phyloP scores from a whole-genome alignment of 1,284 basidiomycete genomes.

The Heimioporus punctisporus region DNA sequence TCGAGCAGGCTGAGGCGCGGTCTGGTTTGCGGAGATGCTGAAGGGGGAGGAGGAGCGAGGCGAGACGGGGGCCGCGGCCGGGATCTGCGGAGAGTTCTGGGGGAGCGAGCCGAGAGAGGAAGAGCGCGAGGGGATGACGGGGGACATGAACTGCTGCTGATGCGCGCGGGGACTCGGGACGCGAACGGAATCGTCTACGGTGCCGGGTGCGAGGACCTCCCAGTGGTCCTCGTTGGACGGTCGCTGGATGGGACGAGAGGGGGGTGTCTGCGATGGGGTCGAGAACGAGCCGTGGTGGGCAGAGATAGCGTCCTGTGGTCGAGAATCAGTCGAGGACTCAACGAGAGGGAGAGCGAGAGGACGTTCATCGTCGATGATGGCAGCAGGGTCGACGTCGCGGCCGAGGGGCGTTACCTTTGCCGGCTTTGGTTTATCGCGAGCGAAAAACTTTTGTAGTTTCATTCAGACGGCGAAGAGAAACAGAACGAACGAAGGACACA shows the following conservation, averaged over 20 bases:
- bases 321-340: neutral
- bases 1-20: too few relatives aligned
- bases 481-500: too few relatives aligned
- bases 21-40: conserved; percentile 29
- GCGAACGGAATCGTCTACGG: conserved; percentile 16
- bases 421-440: conserved; percentile 47
- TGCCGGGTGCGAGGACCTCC: conserved; percentile 40
- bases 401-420: conserved; percentile 33
- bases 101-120: conserved; percentile 45
- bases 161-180: conserved; percentile 26
- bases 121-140: conserved; percentile 44
- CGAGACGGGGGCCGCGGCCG: conserved; percentile 19
- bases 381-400: conserved; percentile 35
- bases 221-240: conserved; percentile 47
- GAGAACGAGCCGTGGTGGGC: conserved; percentile 22
- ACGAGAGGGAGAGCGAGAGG: neutral
- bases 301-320: conserved; percentile 23
- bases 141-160: conserved; percentile 34
- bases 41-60: conserved; percentile 47
- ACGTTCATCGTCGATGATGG: conserved; percentile 26
- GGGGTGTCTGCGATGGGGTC: conserved; percentile 2
- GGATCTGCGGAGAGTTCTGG: conserved; percentile 41
- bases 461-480: conserved; percentile 26
- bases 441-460: conserved; percentile 49
- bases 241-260: conserved; percentile 27